phyloP scores from a whole-genome alignment of 2,329 filamentous ascomycete genomes.

The Emergomyces orientalis region DNA sequence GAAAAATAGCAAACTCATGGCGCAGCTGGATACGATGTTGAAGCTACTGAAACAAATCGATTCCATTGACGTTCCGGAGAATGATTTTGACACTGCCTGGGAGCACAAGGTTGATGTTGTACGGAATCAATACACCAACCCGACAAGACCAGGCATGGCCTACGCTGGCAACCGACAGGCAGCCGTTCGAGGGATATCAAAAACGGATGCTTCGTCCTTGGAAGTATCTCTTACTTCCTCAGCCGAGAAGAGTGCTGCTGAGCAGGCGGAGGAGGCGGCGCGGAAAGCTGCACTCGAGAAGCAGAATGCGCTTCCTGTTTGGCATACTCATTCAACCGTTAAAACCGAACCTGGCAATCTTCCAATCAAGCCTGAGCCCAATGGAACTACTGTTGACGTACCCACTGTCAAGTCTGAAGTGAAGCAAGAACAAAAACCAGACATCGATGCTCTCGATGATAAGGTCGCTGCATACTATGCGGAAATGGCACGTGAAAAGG shows the following conservation, averaged over 20 bases:
- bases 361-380: slow-evolving; percentile 12
- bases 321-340: slow-evolving; percentile 45
- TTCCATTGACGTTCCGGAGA: slow-evolving; percentile 38
- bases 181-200: slow-evolving; percentile 34
- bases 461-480: slow-evolving; percentile 41
- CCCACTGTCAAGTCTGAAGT: slow-evolving; percentile 21
- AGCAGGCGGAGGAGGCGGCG: slow-evolving; percentile 39
- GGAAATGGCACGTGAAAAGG: slow-evolving; percentile 37
- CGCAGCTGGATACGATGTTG: slow-evolving; percentile 39
- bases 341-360: slow-evolving; percentile 14
- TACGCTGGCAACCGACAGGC: slow-evolving; percentile 31
- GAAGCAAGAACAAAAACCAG: slow-evolving; percentile 36
- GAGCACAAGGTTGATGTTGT: slow-evolving; percentile 40
- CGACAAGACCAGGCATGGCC: slow-evolving; percentile 34
- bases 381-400: slow-evolving; percentile 11
- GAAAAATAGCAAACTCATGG: slow-evolving; percentile 42
- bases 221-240: slow-evolving; percentile 42
- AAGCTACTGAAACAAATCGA: slow-evolving; percentile 42
- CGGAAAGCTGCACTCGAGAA: slow-evolving; percentile 42
- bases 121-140: slow-evolving; percentile 36
- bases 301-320: slow-evolving; percentile 44
- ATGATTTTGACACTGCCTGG: slow-evolving; percentile 43
- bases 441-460: slow-evolving; percentile 36
- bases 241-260: slow-evolving; percentile 41
- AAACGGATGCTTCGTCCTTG: slow-evolving; percentile 37